Evolutionary conservation across 2,329 filamentous ascomycete species (phyloP).

Genomic region (Pyricularia grisea): DNA sequence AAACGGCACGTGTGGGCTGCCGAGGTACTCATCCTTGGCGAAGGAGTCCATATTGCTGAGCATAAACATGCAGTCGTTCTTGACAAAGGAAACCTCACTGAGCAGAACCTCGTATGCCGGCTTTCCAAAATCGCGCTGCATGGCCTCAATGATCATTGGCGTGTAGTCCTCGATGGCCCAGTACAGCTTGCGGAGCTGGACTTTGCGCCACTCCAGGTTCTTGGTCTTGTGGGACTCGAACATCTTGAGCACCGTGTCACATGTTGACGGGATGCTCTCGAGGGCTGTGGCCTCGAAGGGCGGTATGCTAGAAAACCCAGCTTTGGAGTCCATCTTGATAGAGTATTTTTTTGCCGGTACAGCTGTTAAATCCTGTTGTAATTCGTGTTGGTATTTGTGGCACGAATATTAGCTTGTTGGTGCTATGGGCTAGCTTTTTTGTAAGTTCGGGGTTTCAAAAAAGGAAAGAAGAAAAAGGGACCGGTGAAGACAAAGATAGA

Average conservation of each 20-base stretch:
- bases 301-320: conserved; percentile 22
- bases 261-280: conserved; percentile 53
- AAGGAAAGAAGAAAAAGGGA: not conserved
- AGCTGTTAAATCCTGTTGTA: not conserved
- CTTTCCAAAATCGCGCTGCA: conserved; percentile 72
- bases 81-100: conserved; percentile 67
- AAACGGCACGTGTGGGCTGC: conserved; percentile 51
- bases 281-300: conserved; percentile 53
- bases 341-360: not conserved
- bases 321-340: conserved; percentile 27
- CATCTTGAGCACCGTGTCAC: conserved; percentile 53
- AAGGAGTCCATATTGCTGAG: conserved; percentile 72
- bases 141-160: conserved; percentile 62
- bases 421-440: not conserved
- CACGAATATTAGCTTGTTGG: not conserved
- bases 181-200: conserved; percentile 88
- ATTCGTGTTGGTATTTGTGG: not conserved
- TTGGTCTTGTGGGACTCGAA: conserved; percentile 77
- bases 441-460: not conserved
- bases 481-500: not conserved
- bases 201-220: conserved; percentile 68
- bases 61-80: conserved; percentile 73
- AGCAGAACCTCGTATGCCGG: conserved; percentile 63
- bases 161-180: conserved; percentile 81
- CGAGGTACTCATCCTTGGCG: conserved; percentile 69